Percentiles rank a stretch among this genome's conserved stretches.
Conservation (phyloP, 1,139 yeast species). For the Nematodospora anomalae region DNA sequence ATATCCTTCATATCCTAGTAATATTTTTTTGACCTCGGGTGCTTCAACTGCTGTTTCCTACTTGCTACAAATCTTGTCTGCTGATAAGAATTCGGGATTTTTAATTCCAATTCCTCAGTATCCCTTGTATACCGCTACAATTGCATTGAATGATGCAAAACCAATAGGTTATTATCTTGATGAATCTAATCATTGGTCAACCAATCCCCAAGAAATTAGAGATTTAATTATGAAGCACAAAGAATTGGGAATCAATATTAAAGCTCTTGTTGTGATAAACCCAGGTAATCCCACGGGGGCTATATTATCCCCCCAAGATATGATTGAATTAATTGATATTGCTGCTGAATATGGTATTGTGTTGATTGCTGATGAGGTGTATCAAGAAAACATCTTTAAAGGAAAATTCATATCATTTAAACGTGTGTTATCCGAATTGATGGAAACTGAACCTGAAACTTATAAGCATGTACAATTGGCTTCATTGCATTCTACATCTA, state of each 20-base stretch:
- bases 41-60: conserved; percentile 89
- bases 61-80: conserved; percentile 67
- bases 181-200: conserved; percentile 81
- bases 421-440: conserved; percentile 64
- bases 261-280: conserved; percentile 87
- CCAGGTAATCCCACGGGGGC: conserved; percentile 99
- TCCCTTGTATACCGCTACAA: conserved; percentile 91
- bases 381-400: conserved; percentile 84
- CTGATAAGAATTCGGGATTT: conserved; percentile 72
- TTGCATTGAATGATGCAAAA: conserved; percentile 77
- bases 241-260: conserved; percentile 59
- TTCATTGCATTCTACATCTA: conserved; percentile 91
- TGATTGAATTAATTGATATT: conserved; percentile 66
- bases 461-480: conserved; percentile 83
- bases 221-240: conserved; percentile 52
- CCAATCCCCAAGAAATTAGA: conserved; percentile 68
- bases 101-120: conserved; percentile 97
- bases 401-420: conserved; percentile 68
- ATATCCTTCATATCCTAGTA: conserved; percentile 56
- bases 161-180: conserved; percentile 87
- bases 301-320: conserved; percentile 62
- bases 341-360: conserved; percentile 86
- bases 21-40: conserved; percentile 85
- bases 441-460: conserved; percentile 48
- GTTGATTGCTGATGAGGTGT: conserved; percentile 96